Evolutionary conservation across 228 moss, liverwort and hornwort genomes (phyloP).

Genomic region (Sphagnum fallax): DNA sequence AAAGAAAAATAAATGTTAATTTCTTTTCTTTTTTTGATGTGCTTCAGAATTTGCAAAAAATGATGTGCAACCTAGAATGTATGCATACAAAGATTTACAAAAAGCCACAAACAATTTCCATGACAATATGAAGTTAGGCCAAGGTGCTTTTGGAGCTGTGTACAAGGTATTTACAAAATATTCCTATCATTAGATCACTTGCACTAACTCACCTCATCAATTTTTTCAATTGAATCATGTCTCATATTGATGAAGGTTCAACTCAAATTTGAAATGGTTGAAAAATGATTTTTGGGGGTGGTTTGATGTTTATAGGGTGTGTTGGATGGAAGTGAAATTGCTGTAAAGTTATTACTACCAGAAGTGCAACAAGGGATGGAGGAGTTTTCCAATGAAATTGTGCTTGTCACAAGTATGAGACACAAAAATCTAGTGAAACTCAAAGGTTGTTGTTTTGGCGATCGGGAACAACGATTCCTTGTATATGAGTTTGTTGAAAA

Average conservation of each 20-base stretch:
- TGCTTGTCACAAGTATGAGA: conserved; percentile 1
- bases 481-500: conserved; percentile 19
- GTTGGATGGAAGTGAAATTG: background rate
- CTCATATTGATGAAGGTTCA: no score
- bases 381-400: conserved; percentile 1
- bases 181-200: no score
- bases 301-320: no score
- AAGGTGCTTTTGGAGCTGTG: background rate
- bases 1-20: no score
- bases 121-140: background rate
- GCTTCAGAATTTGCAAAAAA: background rate
- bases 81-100: background rate
- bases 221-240: no score
- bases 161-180: background rate
- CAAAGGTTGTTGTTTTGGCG: conserved; percentile 14
- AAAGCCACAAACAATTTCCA: background rate
- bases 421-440: conserved; percentile 13
- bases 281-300: no score
- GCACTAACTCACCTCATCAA: no score
- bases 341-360: conserved; percentile 7
- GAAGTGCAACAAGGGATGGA: conserved; percentile 4
- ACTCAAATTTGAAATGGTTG: no score
- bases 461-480: conserved; percentile 12
- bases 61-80: background rate
- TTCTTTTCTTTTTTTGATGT: no score